Conservation (phyloP, 2,329 filamentous ascomycete genomes). For the Lasiodiplodia sp. region DNA sequence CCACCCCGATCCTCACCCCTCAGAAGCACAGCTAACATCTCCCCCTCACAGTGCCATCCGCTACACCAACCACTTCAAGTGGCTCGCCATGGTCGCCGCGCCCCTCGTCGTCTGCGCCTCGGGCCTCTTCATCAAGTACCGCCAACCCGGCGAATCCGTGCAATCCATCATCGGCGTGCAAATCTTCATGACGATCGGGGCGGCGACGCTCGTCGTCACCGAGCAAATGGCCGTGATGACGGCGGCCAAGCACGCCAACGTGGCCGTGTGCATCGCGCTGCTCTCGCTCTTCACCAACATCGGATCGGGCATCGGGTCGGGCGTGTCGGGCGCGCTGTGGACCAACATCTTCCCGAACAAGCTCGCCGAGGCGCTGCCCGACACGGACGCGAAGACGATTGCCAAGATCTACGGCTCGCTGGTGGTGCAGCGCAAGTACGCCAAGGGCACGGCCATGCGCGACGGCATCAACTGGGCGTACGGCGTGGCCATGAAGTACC, state of each 20-base stretch:
- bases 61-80: conserved; percentile 33
- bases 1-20: too few species aligned
- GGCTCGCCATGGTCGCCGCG: conserved; percentile 30
- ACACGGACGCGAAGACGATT: too few species aligned
- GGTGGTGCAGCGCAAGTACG: too few species aligned
- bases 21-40: too few species aligned
- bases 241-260: conserved; percentile 59
- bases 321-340: conserved; percentile 70
- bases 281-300: conserved; percentile 65
- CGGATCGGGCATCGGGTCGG: conserved; percentile 49
- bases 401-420: too few species aligned
- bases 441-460: too few species aligned
- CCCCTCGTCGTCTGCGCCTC: conserved; percentile 40
- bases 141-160: conserved; percentile 37
- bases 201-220: conserved; percentile 38
- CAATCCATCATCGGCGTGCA: conserved; percentile 45
- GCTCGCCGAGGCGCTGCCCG: conserved; percentile 41
- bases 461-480: too few species aligned
- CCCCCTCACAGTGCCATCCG: not conserved
- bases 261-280: conserved; percentile 67
- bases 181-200: conserved; percentile 42
- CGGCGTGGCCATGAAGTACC: too few species aligned
- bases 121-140: conserved; percentile 42
- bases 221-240: conserved; percentile 29
- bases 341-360: conserved; percentile 61